Base-by-base conservation (phyloP, 1,284 basidiomycete genomes). In the Fomitopsis schrenkii region DNA sequence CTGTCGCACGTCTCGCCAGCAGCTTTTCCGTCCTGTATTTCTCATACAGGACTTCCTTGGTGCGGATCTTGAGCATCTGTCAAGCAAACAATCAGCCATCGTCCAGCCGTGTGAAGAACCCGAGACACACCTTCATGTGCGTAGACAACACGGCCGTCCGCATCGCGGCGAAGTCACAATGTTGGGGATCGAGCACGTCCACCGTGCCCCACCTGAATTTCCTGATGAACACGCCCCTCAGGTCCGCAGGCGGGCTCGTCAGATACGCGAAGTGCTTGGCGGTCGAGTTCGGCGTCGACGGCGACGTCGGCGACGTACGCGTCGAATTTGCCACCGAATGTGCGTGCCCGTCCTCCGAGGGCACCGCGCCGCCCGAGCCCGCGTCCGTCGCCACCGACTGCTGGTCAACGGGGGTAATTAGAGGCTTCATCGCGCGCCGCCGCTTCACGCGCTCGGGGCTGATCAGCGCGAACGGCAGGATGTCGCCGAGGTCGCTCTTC, bases 11-110 rank as follows among this genome's bases (percentile, higher is more conserved):
- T 64, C 91, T 82, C 35, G 90, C 90, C 19, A 94, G 83, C 60
- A 94, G 81, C 74, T 93, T 93, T 78, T 94, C 90, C 0, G 91
- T 93, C 68, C 91, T 81, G 74, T 85, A 94, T 68, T 84, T 88
- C 76, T 94, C 91, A 71, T 94, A 94, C 72, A 93, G 75, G 60
- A 92, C 90, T 70, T 94, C 90, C 68, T 86, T 88, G 48, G 91
- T 93, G 63, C 86, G 84, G 58, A 79, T 84, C 76, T 92, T 93
- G 60, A 94, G 79, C 69, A 90, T 80, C 91, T 92, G 70, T 52
- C 35, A 56, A 35, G 9, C 12, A 40, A 40, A 10, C n/a, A 17
- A 22, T 46, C 42, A 57, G 22, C 55, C 58, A 52, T 58, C 56
- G 54, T 52, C 33, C 33, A 45, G 12, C 61, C 60, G 66, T 62